A percentile compares a stretch with the other conserved stretches of the same genome.
Evolutionary conservation across 2,329 filamentous ascomycete species (phyloP).

Genomic region (Trichoderma sp.): DNA sequence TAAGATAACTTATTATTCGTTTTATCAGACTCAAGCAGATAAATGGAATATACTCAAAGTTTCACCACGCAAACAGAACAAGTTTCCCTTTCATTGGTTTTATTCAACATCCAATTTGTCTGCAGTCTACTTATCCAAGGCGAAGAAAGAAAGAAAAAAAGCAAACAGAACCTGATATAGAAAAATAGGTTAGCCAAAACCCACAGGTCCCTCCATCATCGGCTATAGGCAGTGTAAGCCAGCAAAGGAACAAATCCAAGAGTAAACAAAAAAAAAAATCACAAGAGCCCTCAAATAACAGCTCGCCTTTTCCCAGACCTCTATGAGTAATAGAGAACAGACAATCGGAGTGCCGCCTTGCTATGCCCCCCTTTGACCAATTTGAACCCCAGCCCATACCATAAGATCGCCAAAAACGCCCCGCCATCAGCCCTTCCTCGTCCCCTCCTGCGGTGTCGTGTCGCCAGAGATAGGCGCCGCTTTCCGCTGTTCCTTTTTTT

Average conservation of each 20-base stretch:
- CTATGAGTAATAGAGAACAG: constrained; percentile 19
- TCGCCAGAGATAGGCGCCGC: constrained; percentile 1
- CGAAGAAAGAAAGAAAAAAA: not conserved
- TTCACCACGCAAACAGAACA: not conserved
- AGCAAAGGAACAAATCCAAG: constrained; percentile 6
- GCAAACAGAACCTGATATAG: not conserved
- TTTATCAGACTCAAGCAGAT: not conserved
- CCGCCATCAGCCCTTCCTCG: constrained; percentile 4
- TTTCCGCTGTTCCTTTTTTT: not conserved
- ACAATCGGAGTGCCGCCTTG: constrained; percentile 16
- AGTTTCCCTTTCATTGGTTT: not conserved
- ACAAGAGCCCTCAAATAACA: constrained; percentile 16
- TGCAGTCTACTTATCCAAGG: constrained; percentile 12
- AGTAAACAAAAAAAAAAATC: not conserved
- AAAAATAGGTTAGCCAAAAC: not conserved
- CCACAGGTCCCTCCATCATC: not conserved
- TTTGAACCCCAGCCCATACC: constrained; percentile 16
- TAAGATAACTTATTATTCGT: not conserved
- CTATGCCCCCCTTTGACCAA: constrained; percentile 17
- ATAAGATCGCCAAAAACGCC: constrained; percentile 23
- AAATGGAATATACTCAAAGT: not conserved
- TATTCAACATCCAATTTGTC: constrained; percentile 20
- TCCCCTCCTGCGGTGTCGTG: not conserved
- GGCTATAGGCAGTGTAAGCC: not conserved
- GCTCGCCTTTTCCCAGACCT: constrained; percentile 13